A percentile compares a stretch with the other conserved stretches of the same genome.
Conservation (phyloP, 768 basidiomycete species). For the Boletus barrowsii region DNA sequence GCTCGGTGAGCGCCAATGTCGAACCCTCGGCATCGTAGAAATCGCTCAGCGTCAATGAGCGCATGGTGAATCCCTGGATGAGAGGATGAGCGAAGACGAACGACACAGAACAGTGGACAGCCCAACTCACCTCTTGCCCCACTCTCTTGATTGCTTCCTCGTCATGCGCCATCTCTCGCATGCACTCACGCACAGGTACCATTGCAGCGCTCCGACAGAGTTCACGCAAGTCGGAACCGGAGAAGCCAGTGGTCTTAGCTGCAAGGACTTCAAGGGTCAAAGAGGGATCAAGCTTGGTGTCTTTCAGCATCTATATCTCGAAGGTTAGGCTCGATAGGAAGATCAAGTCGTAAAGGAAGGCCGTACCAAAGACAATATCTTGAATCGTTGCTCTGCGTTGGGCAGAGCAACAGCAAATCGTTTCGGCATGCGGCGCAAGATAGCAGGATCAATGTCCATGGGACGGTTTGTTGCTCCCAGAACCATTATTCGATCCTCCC, state of each 20-base stretch:
- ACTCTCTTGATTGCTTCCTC: slow-evolving; percentile 46
- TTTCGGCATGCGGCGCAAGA: slow-evolving; percentile 96
- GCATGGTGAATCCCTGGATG: slow-evolving; percentile 68
- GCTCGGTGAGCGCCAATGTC: slow-evolving; percentile 21
- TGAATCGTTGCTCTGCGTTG: slow-evolving; percentile 69
- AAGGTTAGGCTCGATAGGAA: neutral
- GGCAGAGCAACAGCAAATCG: slow-evolving; percentile 87
- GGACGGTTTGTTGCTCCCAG: slow-evolving; percentile 96
- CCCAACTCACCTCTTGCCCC: slow-evolving; percentile 38
- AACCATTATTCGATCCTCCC: slow-evolving; percentile 78
- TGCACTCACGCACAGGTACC: slow-evolving; percentile 84
- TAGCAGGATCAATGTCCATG: slow-evolving; percentile 84
- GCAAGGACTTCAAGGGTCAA: slow-evolving; percentile 68
- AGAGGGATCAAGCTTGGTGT: slow-evolving; percentile 60
- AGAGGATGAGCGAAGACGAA: neutral
- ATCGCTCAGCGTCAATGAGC: slow-evolving; percentile 68
- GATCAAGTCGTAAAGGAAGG: neutral
- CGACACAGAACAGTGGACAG: neutral
- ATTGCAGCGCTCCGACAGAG: slow-evolving; percentile 92
- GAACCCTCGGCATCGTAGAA: slow-evolving; percentile 50
- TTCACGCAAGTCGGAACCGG: slow-evolving; percentile 90
- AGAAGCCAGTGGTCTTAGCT: slow-evolving; percentile 64
- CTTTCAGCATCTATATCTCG: slow-evolving; percentile 71
- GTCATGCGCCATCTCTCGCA: slow-evolving; percentile 50
- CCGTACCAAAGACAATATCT: slow-evolving; percentile 77